Percentiles rank a stretch among this genome's conserved stretches.
phyloP scores from a whole-genome alignment of 2,329 filamentous ascomycete genomes.

The Alternaria panax region DNA sequence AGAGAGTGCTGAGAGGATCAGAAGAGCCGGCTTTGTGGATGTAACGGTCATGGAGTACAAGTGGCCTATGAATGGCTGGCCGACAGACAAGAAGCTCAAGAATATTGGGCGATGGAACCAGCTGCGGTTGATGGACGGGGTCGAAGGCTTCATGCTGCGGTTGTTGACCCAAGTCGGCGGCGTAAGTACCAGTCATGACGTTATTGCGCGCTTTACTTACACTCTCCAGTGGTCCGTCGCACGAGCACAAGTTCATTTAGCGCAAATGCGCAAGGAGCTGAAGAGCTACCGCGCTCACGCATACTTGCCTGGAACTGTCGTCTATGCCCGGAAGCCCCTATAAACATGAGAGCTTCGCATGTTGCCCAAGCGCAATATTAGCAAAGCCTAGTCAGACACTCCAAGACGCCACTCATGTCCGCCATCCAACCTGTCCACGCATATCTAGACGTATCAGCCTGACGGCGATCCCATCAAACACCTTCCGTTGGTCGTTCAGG shows the following conservation, averaged over 20 bases:
- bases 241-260: constrained; percentile 48
- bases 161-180: constrained; percentile 47
- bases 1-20: constrained; percentile 43
- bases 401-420: not conserved
- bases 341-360: constrained; percentile 11
- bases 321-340: constrained; percentile 48
- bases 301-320: constrained; percentile 47
- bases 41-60: constrained; percentile 42
- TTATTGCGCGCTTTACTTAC: not conserved
- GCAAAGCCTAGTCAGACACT: not conserved
- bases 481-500: accelerated
- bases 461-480: not conserved
- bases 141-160: constrained; percentile 49
- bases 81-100: constrained; percentile 40
- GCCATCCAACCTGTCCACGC: not conserved
- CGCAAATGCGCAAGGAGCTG: constrained; percentile 45
- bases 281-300: constrained; percentile 46
- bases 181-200: constrained; percentile 21
- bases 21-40: constrained; percentile 46
- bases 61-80: constrained; percentile 50
- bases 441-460: not conserved
- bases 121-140: constrained; percentile 45
- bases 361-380: not conserved
- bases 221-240: constrained; percentile 39
- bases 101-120: constrained; percentile 50